Base-by-base conservation (phyloP, 345 rosid species). In the Anastatica hierochuntica region DNA sequence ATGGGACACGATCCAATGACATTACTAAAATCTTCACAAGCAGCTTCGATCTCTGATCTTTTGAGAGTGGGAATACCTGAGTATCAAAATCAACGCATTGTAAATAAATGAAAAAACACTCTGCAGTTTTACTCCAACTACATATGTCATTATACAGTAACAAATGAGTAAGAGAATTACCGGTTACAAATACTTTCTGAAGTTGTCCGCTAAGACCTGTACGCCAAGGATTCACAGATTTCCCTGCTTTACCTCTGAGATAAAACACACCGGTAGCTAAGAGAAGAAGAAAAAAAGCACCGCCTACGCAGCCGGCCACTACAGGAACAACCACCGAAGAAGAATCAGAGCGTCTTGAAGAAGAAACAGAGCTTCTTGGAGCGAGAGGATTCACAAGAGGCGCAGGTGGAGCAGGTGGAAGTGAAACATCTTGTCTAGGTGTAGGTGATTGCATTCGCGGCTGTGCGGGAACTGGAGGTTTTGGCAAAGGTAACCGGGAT, bases 11-110 rank as follows among this genome's bases (percentile, higher is more conserved):
- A 62, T 19, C 88, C 95, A 46, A 92, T 85, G 58, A 92, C 85
- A 61, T 92, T 92, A 56, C 96, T 92, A 66, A 92, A 92, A 69
- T 92, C 98, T 68, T 92, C 98, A 49, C 98, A 88, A 19, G 95
- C 98, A 27, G 82, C 88, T 72, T 81, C 86, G 24, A 92, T 84
- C 71, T 92, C 98, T 24, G 85, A 65, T 55, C 95, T 74, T 72
- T 84, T 81, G 19, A 92, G 96, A 68, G 81, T 84, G 7, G 98
- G 88, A 10, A 81, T 85, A 41, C 98, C 98, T 90, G 89, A 23
- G 24, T n/a, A 47, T n/a, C 44, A 16, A 23, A 56, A 56, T 36
- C 17, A 24, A n/a, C n/a, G n/a, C n/a, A n/a, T n/a, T n/a, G n/a
- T n/a, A n/a, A n/a, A n/a, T n/a, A n/a, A n/a, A n/a, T n/a, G n/a